Percentiles rank a stretch among this genome's conserved stretches.
Conservation (phyloP, 2,329 filamentous ascomycete genomes). For the Lachnellula cervina region DNA sequence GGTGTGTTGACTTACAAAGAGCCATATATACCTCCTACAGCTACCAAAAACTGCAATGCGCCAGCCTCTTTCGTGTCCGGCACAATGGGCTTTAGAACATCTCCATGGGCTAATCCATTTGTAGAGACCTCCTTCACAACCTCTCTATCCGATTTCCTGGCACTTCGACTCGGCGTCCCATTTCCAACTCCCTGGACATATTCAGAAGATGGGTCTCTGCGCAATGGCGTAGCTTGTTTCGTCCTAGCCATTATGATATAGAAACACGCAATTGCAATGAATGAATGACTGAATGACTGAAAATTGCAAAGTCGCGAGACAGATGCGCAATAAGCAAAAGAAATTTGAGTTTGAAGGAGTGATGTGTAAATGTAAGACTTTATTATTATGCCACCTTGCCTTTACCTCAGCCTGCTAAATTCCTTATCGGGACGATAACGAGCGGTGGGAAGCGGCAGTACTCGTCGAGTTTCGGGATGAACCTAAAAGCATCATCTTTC, state of each 20-base stretch:
- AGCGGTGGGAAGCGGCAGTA: constrained; percentile 3
- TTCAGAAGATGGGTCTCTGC: constrained; percentile 63
- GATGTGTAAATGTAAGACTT: not conserved
- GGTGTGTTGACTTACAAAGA: constrained; percentile 68
- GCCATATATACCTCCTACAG: constrained; percentile 92
- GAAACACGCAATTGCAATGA: not conserved
- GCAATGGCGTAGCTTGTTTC: constrained; percentile 62
- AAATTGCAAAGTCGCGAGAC: not conserved
- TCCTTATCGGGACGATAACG: constrained; percentile 1
- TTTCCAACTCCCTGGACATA: constrained; percentile 46
- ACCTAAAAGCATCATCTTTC: too few relatives aligned
- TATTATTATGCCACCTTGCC: constrained; percentile 16
- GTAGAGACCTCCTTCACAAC: constrained; percentile 30
- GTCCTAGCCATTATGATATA: constrained; percentile 57
- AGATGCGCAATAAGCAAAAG: not conserved
- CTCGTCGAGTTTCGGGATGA: not conserved
- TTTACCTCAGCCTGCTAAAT: constrained; percentile 1
- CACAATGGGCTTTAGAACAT: constrained; percentile 31
- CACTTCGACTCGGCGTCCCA: constrained; percentile 31
- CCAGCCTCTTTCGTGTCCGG: constrained; percentile 48
- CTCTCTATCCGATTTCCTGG: constrained; percentile 20
- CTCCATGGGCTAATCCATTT: constrained; percentile 23
- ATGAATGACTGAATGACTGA: constrained; percentile 5
- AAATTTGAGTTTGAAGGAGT: not conserved
- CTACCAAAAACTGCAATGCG: constrained; percentile 71